These are phyloP conservation scores for Baorangia bicolor DNA, from an alignment of 768 basidiomycete genomes.

Conservation along the genomic window DNA sequence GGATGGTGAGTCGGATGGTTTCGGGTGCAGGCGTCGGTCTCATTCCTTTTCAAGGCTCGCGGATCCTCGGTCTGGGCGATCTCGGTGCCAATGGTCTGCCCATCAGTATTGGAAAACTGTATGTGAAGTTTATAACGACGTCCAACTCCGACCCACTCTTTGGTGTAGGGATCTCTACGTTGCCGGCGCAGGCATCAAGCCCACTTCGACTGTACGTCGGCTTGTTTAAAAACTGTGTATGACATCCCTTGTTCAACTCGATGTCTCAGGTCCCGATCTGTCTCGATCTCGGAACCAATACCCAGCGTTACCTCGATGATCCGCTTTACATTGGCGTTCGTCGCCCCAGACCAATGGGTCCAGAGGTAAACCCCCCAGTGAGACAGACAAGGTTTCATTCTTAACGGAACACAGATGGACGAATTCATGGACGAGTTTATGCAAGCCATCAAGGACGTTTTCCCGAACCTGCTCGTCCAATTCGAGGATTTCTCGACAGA, in stretches of 20 bases:
- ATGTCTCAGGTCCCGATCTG: conserved; percentile 54
- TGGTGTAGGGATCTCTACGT: conserved; percentile 58
- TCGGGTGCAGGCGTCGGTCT: neutral
- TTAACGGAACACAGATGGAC: conserved; percentile 47
- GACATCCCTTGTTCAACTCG: neutral
- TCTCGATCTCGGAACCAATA: conserved; percentile 78
- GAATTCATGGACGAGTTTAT: conserved; percentile 80
- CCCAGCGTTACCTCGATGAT: conserved; percentile 60
- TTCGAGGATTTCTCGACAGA: conserved; percentile 80
- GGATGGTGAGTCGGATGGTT: conserved; percentile 45
- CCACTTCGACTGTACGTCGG: conserved; percentile 41
- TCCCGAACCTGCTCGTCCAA: conserved; percentile 69
- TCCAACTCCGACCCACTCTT: too few relatives aligned
- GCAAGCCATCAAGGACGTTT: conserved; percentile 59
- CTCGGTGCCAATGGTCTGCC: conserved; percentile 42
- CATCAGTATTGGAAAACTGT: conserved; percentile 75
- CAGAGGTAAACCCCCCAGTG: conserved; percentile 37
- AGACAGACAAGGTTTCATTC: neutral
- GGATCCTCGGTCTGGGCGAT: conserved; percentile 68
- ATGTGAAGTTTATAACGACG: conserved; percentile 24
- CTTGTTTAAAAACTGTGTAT: neutral
- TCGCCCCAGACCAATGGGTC: conserved; percentile 45
- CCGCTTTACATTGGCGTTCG: conserved; percentile 76
- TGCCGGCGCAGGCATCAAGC: conserved; percentile 65
- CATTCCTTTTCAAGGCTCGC: conserved; percentile 41